These are phyloP conservation scores for Colletotrichum ledebouriae DNA, from an alignment of 2,329 filamentous ascomycete species.

Conservation along the genomic window DNA sequence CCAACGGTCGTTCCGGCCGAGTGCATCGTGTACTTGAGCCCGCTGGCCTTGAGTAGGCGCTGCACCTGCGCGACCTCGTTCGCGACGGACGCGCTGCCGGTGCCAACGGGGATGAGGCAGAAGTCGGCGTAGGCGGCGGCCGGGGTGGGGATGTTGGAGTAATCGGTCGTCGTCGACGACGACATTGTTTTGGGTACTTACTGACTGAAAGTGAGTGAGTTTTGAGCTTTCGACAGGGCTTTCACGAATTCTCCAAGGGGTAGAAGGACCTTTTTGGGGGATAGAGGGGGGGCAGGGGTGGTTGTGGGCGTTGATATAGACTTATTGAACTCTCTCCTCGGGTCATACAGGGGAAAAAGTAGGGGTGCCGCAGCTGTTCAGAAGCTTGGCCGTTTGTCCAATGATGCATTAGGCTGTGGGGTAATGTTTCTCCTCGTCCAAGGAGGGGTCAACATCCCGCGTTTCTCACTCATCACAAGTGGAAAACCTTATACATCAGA, in stretches of 20 bases:
- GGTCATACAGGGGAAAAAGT: too few species aligned
- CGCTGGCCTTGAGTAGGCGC: slow-evolving; percentile 83
- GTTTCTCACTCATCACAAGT: slow-evolving; percentile 6
- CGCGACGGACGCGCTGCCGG: slow-evolving; percentile 79
- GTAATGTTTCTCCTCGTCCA: neutral
- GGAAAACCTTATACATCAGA: neutral
- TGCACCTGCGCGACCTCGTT: slow-evolving; percentile 92
- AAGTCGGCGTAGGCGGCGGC: slow-evolving; percentile 87
- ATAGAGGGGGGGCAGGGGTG: too few species aligned
- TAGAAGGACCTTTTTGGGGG: too few species aligned
- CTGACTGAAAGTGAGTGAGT: neutral
- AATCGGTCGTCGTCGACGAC: slow-evolving; percentile 54
- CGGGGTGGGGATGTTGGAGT: slow-evolving; percentile 72
- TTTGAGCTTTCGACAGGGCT: neutral
- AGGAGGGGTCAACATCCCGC: slow-evolving; percentile 8
- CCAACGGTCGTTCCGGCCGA: slow-evolving; percentile 93
- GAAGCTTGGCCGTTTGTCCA: slow-evolving; percentile 7
- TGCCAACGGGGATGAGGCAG: slow-evolving; percentile 91
- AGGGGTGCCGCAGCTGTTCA: neutral
- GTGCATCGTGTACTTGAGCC: slow-evolving; percentile 89
- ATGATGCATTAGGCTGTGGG: slow-evolving; percentile 25
- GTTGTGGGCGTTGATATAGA: neutral
- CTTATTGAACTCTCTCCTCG: too few species aligned
- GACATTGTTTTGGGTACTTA: slow-evolving; percentile 19
- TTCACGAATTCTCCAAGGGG: too few species aligned